Evolutionary conservation across 441 rosid genomes (phyloP).

Genomic region (Populus hybrid): DNA sequence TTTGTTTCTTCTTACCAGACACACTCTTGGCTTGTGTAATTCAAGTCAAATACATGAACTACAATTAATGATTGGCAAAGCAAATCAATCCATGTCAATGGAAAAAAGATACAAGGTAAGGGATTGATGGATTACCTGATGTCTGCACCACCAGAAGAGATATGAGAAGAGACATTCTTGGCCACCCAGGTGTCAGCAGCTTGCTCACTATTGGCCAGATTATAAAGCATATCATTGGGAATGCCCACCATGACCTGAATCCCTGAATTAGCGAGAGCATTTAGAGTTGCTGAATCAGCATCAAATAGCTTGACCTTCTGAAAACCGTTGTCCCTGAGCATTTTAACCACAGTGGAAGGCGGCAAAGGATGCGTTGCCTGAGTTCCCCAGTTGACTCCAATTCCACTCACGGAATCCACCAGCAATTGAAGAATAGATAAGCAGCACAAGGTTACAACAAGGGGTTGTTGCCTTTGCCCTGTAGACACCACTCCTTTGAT

Average conservation of each 20-base stretch:
- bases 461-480: too few relatives aligned
- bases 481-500: too few relatives aligned
- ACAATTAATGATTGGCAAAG: too few relatives aligned
- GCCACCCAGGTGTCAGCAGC: conserved; percentile 67
- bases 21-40: too few relatives aligned
- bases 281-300: conserved; percentile 66
- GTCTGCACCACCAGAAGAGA: conserved; percentile 53
- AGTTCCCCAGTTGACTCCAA: conserved; percentile 75
- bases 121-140: conserved; percentile 40
- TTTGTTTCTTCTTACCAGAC: too few relatives aligned
- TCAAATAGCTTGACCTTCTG: conserved; percentile 75
- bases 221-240: conserved; percentile 62
- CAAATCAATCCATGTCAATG: background rate
- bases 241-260: conserved; percentile 85
- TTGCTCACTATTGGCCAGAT: conserved; percentile 51
- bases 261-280: conserved; percentile 69
- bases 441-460: background rate
- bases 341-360: conserved; percentile 51
- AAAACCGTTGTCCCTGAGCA: conserved; percentile 70
- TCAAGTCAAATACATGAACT: too few relatives aligned
- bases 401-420: conserved; percentile 22
- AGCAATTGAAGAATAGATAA: background rate
- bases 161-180: conserved; percentile 54
- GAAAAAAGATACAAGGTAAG: too few relatives aligned
- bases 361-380: conserved; percentile 67